Base-by-base conservation (phyloP, 2,329 filamentous ascomycete species). In the Daldinia eschscholtzii region DNA sequence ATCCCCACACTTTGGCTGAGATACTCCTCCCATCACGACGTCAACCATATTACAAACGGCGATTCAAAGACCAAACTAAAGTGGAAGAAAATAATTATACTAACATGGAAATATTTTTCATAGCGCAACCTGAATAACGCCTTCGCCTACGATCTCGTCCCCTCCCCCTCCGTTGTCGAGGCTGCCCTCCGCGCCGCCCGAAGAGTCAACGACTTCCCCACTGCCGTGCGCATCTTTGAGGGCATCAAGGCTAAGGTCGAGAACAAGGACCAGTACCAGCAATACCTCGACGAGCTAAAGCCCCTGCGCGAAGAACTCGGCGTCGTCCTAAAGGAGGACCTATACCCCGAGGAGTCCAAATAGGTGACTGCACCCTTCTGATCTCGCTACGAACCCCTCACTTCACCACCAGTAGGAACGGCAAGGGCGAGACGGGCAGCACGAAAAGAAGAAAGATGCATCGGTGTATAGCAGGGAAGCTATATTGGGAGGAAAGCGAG, bases 181-280 rank as follows among this genome's bases (percentile, higher is more conserved):
- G 94, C 96, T 78, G 96, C 96, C 73, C 89, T 99, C 78, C 94
- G 92, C 84, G 96, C 96, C 77, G 96, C 96, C 76, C 89, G 96
- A 82, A 89, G 96, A 82, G 96, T 99, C 81, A 98, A 99, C 84
- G 96, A 99, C 87, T 98, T 91, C 87, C 96, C 96, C 75, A 99
- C 96, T 74, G 96, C 96, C 77, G 96, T 99, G 80, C 93, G 96
- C 80, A 91, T 99, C 83, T 99, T 99, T 82, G 96, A 99, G 89
- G 96, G 95, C 80, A 92, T 99, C 89, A 98, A 97, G 87, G 93
- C 94, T 84, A 99, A 99, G 90, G 96, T 98, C 76, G 96, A 99
- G 89, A 99, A 97, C 90, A 92, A 93, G 84, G 89, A 89, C 79
- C 96, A 99, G 87, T 99, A 99, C 86, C 89, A 98, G 80, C 92